Percentiles rank a stretch among this genome's conserved stretches.
These are phyloP conservation scores for Peronospora farinosa DNA, from an alignment of 352 stramenopile species.

Conservation along the genomic window DNA sequence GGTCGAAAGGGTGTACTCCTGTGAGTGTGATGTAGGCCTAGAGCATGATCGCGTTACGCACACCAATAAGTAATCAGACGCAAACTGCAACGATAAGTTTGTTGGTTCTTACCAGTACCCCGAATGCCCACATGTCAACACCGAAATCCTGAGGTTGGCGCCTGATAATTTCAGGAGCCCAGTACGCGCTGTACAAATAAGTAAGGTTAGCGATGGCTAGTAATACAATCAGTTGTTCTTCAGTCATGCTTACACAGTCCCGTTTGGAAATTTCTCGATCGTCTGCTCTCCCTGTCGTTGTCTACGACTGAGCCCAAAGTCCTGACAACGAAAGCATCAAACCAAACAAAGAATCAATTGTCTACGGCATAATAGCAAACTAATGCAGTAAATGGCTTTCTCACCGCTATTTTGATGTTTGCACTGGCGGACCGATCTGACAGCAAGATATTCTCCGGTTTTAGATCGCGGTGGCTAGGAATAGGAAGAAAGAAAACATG, in stretches of 20 bases:
- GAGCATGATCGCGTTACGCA: neutral
- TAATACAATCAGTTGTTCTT: neutral
- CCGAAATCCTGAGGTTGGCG: conserved; percentile 57
- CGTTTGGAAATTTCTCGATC: conserved; percentile 47
- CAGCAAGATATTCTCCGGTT: conserved; percentile 74
- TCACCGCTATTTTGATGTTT: conserved; percentile 59
- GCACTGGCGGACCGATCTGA: conserved; percentile 45
- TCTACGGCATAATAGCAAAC: too few relatives aligned
- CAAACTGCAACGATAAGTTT: too few relatives aligned
- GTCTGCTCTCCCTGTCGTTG: conserved; percentile 39
- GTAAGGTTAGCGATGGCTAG: too few relatives aligned
- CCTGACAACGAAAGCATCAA: conserved; percentile 25
- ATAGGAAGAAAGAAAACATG: conserved; percentile 1
- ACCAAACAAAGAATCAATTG: conserved; percentile 1
- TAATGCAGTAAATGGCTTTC: too few relatives aligned
- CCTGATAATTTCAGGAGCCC: conserved; percentile 74
- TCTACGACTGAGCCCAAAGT: conserved; percentile 61
- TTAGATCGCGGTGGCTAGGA: conserved; percentile 66
- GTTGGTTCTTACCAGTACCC: conserved; percentile 41
- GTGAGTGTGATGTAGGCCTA: conserved; percentile 73
- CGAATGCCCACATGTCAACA: conserved; percentile 80
- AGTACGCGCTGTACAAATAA: conserved; percentile 46
- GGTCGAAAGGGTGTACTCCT: conserved; percentile 71
- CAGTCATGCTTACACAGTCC: conserved; percentile 50
- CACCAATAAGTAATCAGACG: neutral